phyloP scores from a whole-genome alignment of 176 grass and related monocot species.

The Echinochloa phyllopogon region DNA sequence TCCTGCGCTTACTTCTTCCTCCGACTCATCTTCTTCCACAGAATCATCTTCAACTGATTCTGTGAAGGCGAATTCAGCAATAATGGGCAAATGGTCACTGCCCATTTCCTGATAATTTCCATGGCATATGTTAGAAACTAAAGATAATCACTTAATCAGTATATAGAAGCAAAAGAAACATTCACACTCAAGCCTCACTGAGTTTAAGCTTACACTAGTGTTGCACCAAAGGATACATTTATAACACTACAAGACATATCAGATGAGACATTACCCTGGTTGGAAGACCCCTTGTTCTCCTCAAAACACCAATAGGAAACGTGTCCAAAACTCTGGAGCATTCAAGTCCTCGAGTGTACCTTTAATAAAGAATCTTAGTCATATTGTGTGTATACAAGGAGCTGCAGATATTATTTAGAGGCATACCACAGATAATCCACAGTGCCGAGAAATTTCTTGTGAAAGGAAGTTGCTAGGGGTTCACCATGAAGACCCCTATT shows the following conservation, averaged over 20 bases:
- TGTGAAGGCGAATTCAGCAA: conserved; percentile 78
- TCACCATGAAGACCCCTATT: conserved; percentile 78
- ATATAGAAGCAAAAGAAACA: background rate
- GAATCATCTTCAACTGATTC: conserved; percentile 17
- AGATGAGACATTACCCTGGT: conserved; percentile 60
- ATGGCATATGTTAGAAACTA: background rate
- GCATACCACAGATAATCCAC: conserved; percentile 94
- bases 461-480: conserved; percentile 79
- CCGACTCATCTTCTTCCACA: conserved; percentile 10
- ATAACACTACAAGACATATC: background rate
- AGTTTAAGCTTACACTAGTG: conserved; percentile 7
- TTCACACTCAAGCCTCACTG: background rate
- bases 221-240: background rate
- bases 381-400: background rate
- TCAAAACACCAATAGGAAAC: conserved; percentile 56
- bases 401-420: conserved; percentile 12
- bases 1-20: background rate
- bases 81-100: conserved; percentile 82
- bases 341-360: conserved; percentile 74
- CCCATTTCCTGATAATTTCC: conserved; percentile 72
- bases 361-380: conserved; percentile 43
- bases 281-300: conserved; percentile 68
- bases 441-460: conserved; percentile 87
- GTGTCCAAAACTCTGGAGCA: conserved; percentile 88
- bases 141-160: background rate